phyloP scores from a whole-genome alignment of 2,329 filamentous ascomycete species.

The Aquanectria penicillioides region DNA sequence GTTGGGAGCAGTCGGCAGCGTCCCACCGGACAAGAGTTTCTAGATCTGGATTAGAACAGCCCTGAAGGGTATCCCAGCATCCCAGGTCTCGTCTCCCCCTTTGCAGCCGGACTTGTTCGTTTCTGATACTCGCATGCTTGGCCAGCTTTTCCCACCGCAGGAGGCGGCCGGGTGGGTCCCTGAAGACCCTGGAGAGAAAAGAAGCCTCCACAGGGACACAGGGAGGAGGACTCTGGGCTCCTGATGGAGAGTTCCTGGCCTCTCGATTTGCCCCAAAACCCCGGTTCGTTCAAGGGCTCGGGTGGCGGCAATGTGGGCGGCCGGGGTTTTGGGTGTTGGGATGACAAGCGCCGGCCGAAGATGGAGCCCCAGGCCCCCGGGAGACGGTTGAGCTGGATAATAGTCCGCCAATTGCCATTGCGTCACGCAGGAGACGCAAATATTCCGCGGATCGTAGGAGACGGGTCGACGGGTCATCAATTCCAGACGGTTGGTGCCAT shows the following conservation, averaged over 20 bases:
- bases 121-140: conserved; percentile 8
- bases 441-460: neutral
- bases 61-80: neutral
- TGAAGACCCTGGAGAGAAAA: neutral
- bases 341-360: conserved; percentile 31
- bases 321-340: conserved; percentile 10
- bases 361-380: conserved; percentile 7
- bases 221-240: too few species aligned
- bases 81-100: neutral
- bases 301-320: conserved; percentile 19
- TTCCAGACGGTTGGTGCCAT: too few species aligned
- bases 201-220: neutral
- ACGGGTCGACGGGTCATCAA: neutral
- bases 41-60: conserved; percentile 31
- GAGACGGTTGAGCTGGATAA: neutral
- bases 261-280: conserved; percentile 21
- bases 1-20: neutral
- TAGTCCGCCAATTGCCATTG: conserved; percentile 27
- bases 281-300: too few species aligned
- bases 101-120: conserved; percentile 4
- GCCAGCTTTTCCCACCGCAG: neutral
- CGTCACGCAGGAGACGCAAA: neutral
- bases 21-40: conserved; percentile 23
- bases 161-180: neutral
- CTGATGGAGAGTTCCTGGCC: neutral